Percentiles rank a stretch among this genome's conserved stretches.
These are phyloP conservation scores for Bombardia bombarda DNA, from an alignment of 495 filamentous ascomycete species.

Conservation along the genomic window DNA sequence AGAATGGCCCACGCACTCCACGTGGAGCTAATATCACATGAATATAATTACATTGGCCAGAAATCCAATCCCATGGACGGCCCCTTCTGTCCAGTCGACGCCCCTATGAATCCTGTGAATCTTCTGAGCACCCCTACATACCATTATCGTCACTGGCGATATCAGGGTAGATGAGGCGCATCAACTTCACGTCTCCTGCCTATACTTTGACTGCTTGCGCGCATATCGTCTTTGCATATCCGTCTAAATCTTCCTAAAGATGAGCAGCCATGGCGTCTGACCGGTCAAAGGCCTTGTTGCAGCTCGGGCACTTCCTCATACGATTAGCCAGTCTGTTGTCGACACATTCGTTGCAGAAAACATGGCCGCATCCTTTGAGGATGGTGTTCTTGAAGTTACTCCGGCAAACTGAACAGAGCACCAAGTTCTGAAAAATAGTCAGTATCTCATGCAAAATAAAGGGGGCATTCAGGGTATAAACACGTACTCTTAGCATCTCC, in stretches of 20 bases:
- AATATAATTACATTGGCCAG: conserved; percentile 9
- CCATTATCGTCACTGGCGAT: too few relatives aligned
- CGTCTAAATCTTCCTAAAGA: conserved; percentile 15
- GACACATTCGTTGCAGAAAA: conserved; percentile 86
- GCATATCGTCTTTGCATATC: too few relatives aligned
- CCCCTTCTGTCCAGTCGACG: too few relatives aligned
- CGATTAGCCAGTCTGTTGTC: conserved; percentile 79
- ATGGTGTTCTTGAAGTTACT: conserved; percentile 88
- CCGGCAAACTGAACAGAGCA: conserved; percentile 83
- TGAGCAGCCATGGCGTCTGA: conserved; percentile 72
- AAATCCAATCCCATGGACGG: too few relatives aligned
- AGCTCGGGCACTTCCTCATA: conserved; percentile 90
- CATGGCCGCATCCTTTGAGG: conserved; percentile 90
- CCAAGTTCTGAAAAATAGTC: conserved; percentile 58
- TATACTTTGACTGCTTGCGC: too few relatives aligned
- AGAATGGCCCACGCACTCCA: too few relatives aligned
- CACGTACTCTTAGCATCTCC: conserved; percentile 73
- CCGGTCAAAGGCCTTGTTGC: conserved; percentile 79
- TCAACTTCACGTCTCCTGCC: too few relatives aligned
- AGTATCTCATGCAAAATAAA: too few relatives aligned
- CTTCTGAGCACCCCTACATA: too few relatives aligned
- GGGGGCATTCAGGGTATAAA: too few relatives aligned
- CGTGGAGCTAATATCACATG: conserved; percentile 7
- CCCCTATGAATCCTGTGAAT: too few relatives aligned
- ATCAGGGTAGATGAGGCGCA: too few relatives aligned